A percentile compares a stretch with the other conserved stretches of the same genome.
These are phyloP conservation scores for Tetracentron sinense DNA, from an alignment of 164 flowering plant species.

Conservation along the genomic window DNA sequence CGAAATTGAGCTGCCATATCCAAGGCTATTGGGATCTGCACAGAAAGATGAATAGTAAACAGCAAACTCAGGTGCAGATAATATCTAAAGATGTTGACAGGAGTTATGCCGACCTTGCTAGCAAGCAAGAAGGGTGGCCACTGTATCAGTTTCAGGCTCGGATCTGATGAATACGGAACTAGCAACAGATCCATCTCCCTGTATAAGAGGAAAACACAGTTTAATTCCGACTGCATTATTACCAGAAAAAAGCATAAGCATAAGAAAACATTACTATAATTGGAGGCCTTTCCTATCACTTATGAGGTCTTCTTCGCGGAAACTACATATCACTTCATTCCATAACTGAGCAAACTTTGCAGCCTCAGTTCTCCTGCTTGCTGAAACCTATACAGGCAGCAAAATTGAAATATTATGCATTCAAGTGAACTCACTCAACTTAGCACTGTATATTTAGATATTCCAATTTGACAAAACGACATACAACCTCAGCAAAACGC, in stretches of 20 bases:
- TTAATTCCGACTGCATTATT: constrained; percentile 14
- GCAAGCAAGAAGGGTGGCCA: constrained; percentile 99
- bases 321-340: constrained; percentile 90
- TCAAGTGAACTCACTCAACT: constrained; percentile 2
- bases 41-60: constrained; percentile 15
- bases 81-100: background rate
- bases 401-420: constrained; percentile 7
- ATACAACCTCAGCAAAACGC: constrained; percentile 70
- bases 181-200: constrained; percentile 96
- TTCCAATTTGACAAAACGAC: background rate
- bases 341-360: constrained; percentile 96
- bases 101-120: constrained; percentile 63
- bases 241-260: background rate
- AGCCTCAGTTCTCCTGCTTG: constrained; percentile 90
- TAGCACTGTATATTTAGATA: background rate
- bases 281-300: constrained; percentile 74
- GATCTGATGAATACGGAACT: constrained; percentile 91
- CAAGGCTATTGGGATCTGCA: constrained; percentile 92
- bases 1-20: constrained; percentile 93
- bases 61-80: background rate
- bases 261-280: constrained; percentile 9
- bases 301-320: constrained; percentile 94
- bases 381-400: constrained; percentile 42
- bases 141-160: constrained; percentile 75
- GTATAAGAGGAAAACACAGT: constrained; percentile 23